Conservation (phyloP, 148 eudicot genomes). For the Chenopodium berlandieri region DNA sequence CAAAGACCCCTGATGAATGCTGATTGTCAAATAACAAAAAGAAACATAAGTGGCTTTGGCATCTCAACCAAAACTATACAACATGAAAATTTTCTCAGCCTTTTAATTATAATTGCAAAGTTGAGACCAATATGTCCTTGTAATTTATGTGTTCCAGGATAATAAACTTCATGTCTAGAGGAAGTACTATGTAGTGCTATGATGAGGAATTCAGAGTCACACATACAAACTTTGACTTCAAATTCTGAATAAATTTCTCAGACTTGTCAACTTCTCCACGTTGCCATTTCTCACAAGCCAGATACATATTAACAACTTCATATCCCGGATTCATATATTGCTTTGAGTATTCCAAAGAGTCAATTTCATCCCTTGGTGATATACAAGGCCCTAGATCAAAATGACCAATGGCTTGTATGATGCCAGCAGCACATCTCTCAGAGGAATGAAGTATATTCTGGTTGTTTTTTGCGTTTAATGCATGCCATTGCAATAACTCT, state of each 20-base stretch:
- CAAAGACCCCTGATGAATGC: slow-evolving; percentile 45
- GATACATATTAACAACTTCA: slow-evolving; percentile 51
- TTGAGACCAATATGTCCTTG: background rate
- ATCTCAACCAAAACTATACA: slow-evolving; percentile 11
- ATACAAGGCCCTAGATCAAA: slow-evolving; percentile 51
- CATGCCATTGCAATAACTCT: slow-evolving; percentile 66
- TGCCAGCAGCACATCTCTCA: slow-evolving; percentile 74
- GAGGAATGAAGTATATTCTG: slow-evolving; percentile 57
- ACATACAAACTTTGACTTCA: slow-evolving; percentile 29
- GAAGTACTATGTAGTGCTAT: background rate
- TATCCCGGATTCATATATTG: slow-evolving; percentile 43
- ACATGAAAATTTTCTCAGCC: background rate
- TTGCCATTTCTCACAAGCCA: slow-evolving; percentile 54
- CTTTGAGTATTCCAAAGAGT: slow-evolving; percentile 25
- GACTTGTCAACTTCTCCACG: slow-evolving; percentile 49
- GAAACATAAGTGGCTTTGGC: slow-evolving; percentile 4
- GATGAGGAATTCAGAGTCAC: slow-evolving; percentile 15
- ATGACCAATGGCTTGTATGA: slow-evolving; percentile 68
- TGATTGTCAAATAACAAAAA: slow-evolving; percentile 19
- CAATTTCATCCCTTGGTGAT: slow-evolving; percentile 50
- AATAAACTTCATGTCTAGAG: background rate
- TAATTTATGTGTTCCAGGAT: background rate
- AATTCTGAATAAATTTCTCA: slow-evolving; percentile 22
- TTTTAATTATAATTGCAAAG: background rate
- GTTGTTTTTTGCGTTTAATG: slow-evolving; percentile 54